These are phyloP conservation scores for Nakazawaea ishiwadae DNA, from an alignment of 805 yeast species.

Conservation along the genomic window DNA sequence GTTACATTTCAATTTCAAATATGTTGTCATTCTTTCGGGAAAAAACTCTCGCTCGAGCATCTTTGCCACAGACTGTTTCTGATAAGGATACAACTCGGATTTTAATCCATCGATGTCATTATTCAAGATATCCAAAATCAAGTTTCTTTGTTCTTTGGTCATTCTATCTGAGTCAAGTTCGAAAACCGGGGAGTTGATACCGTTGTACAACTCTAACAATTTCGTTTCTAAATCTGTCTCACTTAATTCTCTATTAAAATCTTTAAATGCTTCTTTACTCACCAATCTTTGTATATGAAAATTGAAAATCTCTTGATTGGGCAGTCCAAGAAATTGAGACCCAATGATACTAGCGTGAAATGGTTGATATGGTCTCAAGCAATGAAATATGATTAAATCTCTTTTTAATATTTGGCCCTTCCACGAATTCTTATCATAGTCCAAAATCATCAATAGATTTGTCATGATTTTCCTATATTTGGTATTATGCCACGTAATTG, in stretches of 20 bases:
- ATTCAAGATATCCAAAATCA: constrained; percentile 20
- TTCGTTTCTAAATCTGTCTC: constrained; percentile 17
- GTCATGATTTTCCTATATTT: constrained; percentile 28
- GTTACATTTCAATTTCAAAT: background rate
- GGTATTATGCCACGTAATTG: constrained; percentile 29
- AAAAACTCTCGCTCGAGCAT: constrained; percentile 52
- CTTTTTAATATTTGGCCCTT: constrained; percentile 8
- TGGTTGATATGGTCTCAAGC: constrained; percentile 13
- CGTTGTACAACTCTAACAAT: constrained; percentile 31
- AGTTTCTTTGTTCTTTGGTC: constrained; percentile 18
- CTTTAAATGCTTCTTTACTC: constrained; percentile 15
- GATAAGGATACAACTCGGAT: constrained; percentile 52
- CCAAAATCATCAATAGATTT: constrained; percentile 34
- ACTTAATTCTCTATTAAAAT: constrained; percentile 7
- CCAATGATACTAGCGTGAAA: constrained; percentile 18
- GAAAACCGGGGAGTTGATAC: constrained; percentile 26
- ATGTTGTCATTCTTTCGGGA: constrained; percentile 16
- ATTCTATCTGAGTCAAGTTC: constrained; percentile 16
- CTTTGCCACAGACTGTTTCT: constrained; percentile 52
- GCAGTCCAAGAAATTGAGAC: constrained; percentile 3
- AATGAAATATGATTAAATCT: constrained; percentile 17
- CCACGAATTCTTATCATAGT: constrained; percentile 39
- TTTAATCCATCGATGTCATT: constrained; percentile 41
- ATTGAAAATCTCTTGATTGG: constrained; percentile 15
- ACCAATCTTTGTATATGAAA: constrained; percentile 34